Conservation (phyloP, 257 asterid genomes). For the Petunia axillaris region DNA sequence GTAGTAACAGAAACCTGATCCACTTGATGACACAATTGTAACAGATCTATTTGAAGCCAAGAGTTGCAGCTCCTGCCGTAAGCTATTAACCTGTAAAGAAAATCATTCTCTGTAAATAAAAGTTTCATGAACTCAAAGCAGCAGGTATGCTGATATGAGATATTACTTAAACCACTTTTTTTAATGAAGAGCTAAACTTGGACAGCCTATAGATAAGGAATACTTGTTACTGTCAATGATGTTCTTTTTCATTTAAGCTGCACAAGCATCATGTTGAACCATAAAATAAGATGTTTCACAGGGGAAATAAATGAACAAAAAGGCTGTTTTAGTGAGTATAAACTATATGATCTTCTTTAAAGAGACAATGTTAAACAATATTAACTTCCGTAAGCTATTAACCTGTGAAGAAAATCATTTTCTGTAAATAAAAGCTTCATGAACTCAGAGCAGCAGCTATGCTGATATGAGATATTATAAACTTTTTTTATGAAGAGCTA, state of each 20-base stretch:
- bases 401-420: constrained; percentile 53
- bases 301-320: constrained; percentile 18
- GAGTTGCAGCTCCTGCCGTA: constrained; percentile 77
- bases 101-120: constrained; percentile 19
- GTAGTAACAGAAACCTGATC: constrained; percentile 64
- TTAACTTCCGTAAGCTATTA: constrained; percentile 47
- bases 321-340: constrained; percentile 2
- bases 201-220: constrained; percentile 1
- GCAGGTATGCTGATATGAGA: constrained; percentile 17
- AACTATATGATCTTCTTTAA: constrained; percentile 17
- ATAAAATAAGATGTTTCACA: not conserved
- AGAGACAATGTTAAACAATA: not conserved
- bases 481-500: not conserved
- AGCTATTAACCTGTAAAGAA: constrained; percentile 66
- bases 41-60: constrained; percentile 64
- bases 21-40: constrained; percentile 70
- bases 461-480: constrained; percentile 17
- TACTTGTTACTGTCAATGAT: not conserved
- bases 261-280: constrained; percentile 18
- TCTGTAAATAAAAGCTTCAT: constrained; percentile 2
- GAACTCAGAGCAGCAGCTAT: constrained; percentile 18
- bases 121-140: constrained; percentile 1
- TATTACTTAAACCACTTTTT: not conserved
- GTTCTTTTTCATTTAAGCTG: not conserved
- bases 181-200: not conserved